Conservation (phyloP, 2,329 filamentous ascomycete genomes). For the Xylaria sp. region DNA sequence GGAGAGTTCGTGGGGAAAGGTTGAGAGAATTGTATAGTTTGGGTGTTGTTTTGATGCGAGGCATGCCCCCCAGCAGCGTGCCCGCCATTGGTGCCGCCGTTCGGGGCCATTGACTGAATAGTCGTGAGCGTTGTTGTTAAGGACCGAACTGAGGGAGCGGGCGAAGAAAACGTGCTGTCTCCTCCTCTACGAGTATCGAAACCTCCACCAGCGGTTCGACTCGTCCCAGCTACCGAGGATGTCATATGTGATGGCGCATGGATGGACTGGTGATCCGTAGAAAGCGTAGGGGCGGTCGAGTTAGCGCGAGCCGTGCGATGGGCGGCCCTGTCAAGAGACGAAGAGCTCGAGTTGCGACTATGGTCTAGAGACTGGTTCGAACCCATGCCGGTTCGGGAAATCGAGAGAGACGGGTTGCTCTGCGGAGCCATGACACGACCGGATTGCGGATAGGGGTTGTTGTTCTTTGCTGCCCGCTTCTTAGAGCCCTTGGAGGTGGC, state of each 20-base stretch:
- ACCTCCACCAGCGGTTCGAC: conserved; percentile 73
- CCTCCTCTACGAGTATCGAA: conserved; percentile 76
- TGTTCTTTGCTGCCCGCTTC: conserved; percentile 73
- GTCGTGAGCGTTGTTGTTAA: conserved; percentile 87
- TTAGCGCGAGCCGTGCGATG: conserved; percentile 73
- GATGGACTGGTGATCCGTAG: conserved; percentile 83
- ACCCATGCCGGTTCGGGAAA: conserved; percentile 60
- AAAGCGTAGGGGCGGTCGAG: conserved; percentile 81
- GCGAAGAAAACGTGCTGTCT: conserved; percentile 83
- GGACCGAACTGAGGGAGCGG: conserved; percentile 82
- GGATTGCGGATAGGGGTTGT: conserved; percentile 93
- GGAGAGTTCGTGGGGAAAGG: conserved; percentile 73
- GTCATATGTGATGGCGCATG: conserved; percentile 78
- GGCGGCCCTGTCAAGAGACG: conserved; percentile 67
- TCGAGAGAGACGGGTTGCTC: conserved; percentile 67
- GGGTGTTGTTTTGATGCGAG: conserved; percentile 57
- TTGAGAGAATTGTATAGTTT: conserved; percentile 71
- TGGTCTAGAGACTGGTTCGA: conserved; percentile 65
- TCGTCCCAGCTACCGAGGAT: conserved; percentile 77
- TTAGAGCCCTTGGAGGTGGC: conserved; percentile 58
- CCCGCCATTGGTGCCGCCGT: conserved; percentile 54
- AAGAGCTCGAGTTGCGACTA: conserved; percentile 69
- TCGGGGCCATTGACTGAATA: conserved; percentile 78
- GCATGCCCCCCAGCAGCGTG: conserved; percentile 53
- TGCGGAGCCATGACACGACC: conserved; percentile 65